Evolutionary conservation across 768 basidiomycete species (phyloP).

Genomic region (Auriscalpium vulgare): DNA sequence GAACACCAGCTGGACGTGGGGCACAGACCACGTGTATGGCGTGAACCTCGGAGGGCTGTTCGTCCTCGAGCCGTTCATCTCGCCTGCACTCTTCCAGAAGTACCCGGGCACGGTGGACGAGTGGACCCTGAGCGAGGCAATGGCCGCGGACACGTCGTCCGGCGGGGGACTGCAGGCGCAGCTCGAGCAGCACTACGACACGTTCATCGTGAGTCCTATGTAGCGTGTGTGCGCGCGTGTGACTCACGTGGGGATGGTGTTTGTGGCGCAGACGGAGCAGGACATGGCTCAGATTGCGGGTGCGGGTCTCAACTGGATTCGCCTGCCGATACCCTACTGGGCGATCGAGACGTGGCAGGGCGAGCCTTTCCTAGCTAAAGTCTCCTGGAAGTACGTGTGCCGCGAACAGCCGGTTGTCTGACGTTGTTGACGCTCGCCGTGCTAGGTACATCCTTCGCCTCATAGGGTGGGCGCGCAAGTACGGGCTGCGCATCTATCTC

Average conservation of each 20-base stretch:
- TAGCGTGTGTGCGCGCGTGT: background rate
- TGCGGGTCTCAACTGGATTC: constrained; percentile 82
- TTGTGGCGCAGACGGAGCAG: constrained; percentile 59
- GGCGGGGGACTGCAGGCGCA: constrained; percentile 49
- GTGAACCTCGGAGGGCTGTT: constrained; percentile 77
- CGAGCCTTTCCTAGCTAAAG: constrained; percentile 73
- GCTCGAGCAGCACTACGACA: constrained; percentile 74
- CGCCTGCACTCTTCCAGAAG: constrained; percentile 55
- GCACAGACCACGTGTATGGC: constrained; percentile 50
- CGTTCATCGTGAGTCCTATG: constrained; percentile 61
- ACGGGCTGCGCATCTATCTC: constrained; percentile 75
- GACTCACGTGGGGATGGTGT: background rate
- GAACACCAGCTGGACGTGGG: constrained; percentile 70
- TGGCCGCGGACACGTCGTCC: constrained; percentile 52
- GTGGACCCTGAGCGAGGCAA: constrained; percentile 57
- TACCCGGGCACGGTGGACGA: constrained; percentile 61
- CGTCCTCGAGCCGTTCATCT: constrained; percentile 75
- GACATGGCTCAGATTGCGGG: constrained; percentile 87
- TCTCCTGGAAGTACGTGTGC: constrained; percentile 60
- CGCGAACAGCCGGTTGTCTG: background rate
- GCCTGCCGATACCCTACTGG: constrained; percentile 84
- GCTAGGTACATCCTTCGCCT: constrained; percentile 62
- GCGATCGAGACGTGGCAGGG: constrained; percentile 70
- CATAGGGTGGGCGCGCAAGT: constrained; percentile 83
- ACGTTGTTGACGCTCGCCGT: background rate